Evolutionary conservation across 1,284 basidiomycete species (phyloP), one percentile per base, ranked within the genome.

Genomic region (Rhizoctonia solani): DNA sequence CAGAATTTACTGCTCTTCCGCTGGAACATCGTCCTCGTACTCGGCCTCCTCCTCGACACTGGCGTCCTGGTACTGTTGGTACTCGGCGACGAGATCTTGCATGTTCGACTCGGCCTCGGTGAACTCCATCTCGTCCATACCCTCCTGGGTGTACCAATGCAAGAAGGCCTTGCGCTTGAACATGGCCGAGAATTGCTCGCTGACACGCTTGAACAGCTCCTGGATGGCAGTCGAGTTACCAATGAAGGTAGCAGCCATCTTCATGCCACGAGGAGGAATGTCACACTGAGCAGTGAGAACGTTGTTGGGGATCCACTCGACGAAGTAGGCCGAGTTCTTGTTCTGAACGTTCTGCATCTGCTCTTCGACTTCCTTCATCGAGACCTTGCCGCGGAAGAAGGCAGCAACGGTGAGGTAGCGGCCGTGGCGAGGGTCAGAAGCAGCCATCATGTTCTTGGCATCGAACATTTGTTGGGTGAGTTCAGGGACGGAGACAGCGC

Each of bases 51-150:
- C 89, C 78, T 92, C 89, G 59, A 84, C 85, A 67, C 89, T 92
- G 39, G 95, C 94, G 76, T 95, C 93, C 82, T 96, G 93, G 85
- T 97, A 97, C 81, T 97, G 94, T 79, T 94, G 92, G 81, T 96
- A 95, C 80, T 95, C 92, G 66, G 92, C 92, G 71, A 94, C 90
- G 68, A 95, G 82, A 82, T 95, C 93, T 78, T 94, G 92, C 90
- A 96, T 93, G 85, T 96, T 96, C 72, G 91, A 93, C 81, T 97
- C 93, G 68, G 93, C 93, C 80, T 97, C 94, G 71, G 93, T 95
- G 84, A 93, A 93, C 85, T 94, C 94, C 89, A 98, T 94, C 86
- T 98, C 95, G 80, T 97, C 95, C 95, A 97, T 97, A 79, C 95
- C 95, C 83, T 96, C 94, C 77, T 95, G 93, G 50, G 93, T 97